Evolutionary conservation across 1,139 yeast genomes (phyloP).

Genomic region (Candida neerlandica): DNA sequence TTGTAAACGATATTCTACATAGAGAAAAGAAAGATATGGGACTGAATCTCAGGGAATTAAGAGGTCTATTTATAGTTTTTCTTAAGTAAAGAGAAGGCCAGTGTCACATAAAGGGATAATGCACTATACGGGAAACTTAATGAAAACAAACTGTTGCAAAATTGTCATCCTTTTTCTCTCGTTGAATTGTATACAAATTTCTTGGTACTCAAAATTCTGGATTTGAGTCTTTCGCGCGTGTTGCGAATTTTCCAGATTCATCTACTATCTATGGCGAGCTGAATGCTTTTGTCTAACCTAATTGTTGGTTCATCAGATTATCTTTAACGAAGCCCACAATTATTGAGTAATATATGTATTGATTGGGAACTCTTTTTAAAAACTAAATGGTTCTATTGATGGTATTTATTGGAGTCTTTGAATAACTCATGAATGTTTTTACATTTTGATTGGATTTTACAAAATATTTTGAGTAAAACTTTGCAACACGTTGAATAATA

Average conservation of each 20-base stretch:
- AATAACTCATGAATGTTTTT: too few species aligned
- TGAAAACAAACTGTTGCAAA: slow-evolving; percentile 10
- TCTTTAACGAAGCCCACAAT: too few species aligned
- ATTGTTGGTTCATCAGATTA: too few species aligned
- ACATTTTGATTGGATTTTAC: not conserved
- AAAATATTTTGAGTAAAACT: not conserved
- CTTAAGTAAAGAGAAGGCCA: not conserved
- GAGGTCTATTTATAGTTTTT: slow-evolving; percentile 5
- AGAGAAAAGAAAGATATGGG: not conserved
- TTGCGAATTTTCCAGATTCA: not conserved
- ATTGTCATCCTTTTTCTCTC: not conserved
- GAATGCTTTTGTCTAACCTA: too few species aligned
- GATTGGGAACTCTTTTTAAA: too few species aligned
- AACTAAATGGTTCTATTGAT: too few species aligned
- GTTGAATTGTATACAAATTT: not conserved
- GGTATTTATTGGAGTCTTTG: too few species aligned
- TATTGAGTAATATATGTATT: too few species aligned
- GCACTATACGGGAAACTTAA: not conserved
- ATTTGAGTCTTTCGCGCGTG: not conserved
- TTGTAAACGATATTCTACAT: not conserved
- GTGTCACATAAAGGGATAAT: not conserved
- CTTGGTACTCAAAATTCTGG: not conserved
- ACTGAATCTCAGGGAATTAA: not conserved
- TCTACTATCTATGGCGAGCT: too few species aligned
- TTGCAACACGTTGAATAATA: not conserved